These are phyloP conservation scores for Mentha longifolia DNA, from an alignment of 257 asterid species.

Conservation along the genomic window DNA sequence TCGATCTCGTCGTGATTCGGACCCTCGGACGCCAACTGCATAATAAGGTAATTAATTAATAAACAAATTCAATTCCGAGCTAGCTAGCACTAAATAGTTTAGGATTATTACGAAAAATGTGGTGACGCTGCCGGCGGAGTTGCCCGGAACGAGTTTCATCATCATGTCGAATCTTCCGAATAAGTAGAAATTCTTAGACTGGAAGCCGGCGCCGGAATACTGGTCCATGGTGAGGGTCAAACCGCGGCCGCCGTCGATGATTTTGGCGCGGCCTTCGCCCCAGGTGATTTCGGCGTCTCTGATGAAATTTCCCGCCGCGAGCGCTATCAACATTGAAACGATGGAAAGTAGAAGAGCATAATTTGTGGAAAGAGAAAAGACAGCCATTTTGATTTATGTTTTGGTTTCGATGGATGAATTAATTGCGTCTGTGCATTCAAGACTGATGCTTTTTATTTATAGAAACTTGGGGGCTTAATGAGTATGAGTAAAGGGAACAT, in stretches of 20 bases:
- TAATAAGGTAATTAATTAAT: background rate
- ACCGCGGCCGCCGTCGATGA: conserved; percentile 49
- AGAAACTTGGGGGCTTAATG: too few relatives aligned
- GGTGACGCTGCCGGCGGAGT: conserved; percentile 64
- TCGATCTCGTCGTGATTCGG: conserved; percentile 49
- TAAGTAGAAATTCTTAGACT: conserved; percentile 48
- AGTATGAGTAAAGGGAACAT: background rate
- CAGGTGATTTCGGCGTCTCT: conserved; percentile 44
- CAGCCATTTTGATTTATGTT: background rate
- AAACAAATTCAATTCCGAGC: background rate
- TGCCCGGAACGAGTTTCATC: conserved; percentile 48
- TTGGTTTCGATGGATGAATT: background rate
- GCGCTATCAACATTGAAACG: background rate
- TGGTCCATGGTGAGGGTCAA: conserved; percentile 44
- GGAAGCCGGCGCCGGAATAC: conserved; percentile 55
- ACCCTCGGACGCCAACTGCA: conserved; percentile 45
- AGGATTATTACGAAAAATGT: conserved; percentile 49
- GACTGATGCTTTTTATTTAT: background rate
- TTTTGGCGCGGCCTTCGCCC: conserved; percentile 58
- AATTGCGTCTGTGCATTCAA: background rate
- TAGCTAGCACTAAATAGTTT: too few relatives aligned
- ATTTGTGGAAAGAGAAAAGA: too few relatives aligned
- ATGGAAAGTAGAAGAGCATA: too few relatives aligned
- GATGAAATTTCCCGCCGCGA: conserved; percentile 46
- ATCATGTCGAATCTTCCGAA: conserved; percentile 56